A percentile compares a stretch with the other conserved stretches of the same genome.
phyloP scores from a whole-genome alignment of 2,329 filamentous ascomycete species.

The Trichoderma oligosporum region DNA sequence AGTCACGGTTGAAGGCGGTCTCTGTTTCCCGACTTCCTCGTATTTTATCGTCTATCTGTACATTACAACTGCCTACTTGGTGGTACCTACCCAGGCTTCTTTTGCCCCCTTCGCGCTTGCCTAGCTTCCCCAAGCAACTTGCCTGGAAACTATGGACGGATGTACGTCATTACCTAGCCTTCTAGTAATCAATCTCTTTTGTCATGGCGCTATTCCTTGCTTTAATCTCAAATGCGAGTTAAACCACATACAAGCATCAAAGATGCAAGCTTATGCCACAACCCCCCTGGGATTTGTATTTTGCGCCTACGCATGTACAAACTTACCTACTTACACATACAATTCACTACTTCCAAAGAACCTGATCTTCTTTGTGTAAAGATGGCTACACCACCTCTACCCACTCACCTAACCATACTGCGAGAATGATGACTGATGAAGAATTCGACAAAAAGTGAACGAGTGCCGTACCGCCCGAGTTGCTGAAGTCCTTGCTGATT shows the following conservation, averaged over 20 bases:
- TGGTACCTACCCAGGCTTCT: conserved; percentile 1
- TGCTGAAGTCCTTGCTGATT: conserved; percentile 59
- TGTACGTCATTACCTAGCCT: conserved; percentile 18
- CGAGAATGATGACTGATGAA: neutral
- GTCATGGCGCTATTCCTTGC: neutral
- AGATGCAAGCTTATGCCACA: neutral
- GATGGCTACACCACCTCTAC: neutral
- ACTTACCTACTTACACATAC: neutral
- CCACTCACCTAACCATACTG: neutral
- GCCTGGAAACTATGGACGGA: conserved; percentile 26
- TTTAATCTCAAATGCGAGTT: neutral
- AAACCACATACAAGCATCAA: neutral
- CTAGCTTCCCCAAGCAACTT: conserved; percentile 3
- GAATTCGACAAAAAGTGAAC: conserved; percentile 47
- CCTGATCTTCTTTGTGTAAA: neutral
- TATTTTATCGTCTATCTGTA: conserved; percentile 1
- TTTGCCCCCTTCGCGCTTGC: conserved; percentile 6
- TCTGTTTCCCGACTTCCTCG: neutral
- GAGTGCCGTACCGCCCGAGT: conserved; percentile 56
- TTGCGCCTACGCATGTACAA: neutral
- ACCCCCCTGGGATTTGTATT: neutral
- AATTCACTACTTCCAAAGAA: neutral
- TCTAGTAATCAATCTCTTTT: neutral
- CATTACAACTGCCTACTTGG: too few species aligned
- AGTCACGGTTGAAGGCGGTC: neutral